Conservation (phyloP, 352 stramenopile genomes). For the Phytophthora macrochlamydospora region DNA sequence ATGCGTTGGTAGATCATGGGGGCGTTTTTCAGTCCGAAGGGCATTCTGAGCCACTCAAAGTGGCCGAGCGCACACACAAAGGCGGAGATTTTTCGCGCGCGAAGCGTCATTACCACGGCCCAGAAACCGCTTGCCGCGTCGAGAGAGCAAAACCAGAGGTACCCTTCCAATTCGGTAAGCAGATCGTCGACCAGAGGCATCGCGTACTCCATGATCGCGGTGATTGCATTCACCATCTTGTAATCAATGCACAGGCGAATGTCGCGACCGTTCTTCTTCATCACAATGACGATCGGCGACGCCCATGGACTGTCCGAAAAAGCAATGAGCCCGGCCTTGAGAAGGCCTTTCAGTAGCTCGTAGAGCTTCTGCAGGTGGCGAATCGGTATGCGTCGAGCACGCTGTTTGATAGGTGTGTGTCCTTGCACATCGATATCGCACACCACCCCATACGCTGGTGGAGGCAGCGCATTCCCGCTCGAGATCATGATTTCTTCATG, state of each 20-base stretch:
- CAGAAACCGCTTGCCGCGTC: not conserved
- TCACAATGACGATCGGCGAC: not conserved
- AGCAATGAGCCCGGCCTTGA: not conserved
- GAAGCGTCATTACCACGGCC: not conserved
- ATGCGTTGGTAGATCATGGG: not conserved
- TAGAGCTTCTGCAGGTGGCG: not conserved
- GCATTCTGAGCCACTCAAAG: not conserved
- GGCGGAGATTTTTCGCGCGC: not conserved
- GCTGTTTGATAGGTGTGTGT: not conserved
- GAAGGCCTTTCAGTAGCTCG: not conserved
- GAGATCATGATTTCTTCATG: not conserved
- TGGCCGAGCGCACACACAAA: not conserved
- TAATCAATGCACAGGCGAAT: not conserved
- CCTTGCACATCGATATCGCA: not conserved
- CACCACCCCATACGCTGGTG: not conserved
- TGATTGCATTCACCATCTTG: conserved; percentile 1
- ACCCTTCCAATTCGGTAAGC: not conserved
- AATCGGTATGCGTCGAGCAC: not conserved
- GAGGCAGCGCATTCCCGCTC: not conserved
- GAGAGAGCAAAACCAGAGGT: not conserved
- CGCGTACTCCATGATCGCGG: not conserved
- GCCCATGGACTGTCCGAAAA: not conserved
- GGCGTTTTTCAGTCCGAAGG: not conserved
- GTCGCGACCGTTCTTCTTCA: not conserved
- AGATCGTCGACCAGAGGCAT: not conserved